Evolutionary conservation across 805 yeast genomes (phyloP).

Genomic region (Metschnikowia gelsemii): DNA sequence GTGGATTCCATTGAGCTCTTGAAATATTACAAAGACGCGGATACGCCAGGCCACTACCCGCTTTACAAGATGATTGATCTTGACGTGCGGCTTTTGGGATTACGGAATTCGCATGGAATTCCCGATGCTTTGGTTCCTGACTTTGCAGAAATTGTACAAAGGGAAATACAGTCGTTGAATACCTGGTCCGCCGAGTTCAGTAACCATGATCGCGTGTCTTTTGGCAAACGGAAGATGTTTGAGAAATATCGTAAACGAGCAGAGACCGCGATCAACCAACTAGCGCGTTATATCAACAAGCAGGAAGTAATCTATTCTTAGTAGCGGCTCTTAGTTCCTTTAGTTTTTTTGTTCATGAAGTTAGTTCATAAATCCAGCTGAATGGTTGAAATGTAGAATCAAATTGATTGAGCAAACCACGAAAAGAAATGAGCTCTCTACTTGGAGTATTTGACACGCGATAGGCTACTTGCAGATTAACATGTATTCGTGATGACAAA

Average conservation of each 20-base stretch:
- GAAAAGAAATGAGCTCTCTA: no score
- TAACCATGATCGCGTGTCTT: neutral
- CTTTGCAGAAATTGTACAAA: neutral
- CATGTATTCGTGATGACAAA: no score
- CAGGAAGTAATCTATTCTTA: no score
- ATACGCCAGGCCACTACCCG: constrained; percentile 1
- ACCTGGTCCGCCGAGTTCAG: constrained; percentile 3
- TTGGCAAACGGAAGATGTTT: constrained; percentile 4
- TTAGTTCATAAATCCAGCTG: no score
- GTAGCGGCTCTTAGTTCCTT: no score
- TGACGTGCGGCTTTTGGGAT: constrained; percentile 6
- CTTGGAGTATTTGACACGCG: no score
- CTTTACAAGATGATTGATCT: constrained; percentile 6
- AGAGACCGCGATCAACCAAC: neutral
- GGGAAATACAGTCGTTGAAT: neutral
- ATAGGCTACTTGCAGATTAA: no score
- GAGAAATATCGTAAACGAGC: constrained; percentile 2
- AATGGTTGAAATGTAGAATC: no score
- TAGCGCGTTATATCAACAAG: neutral
- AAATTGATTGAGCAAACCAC: no score
- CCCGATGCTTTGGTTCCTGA: neutral
- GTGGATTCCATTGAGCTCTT: constrained; percentile 7
- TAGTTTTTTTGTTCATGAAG: no score
- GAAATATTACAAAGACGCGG: constrained; percentile 3
- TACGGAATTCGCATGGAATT: constrained; percentile 5